Evolutionary conservation across 2,329 filamentous ascomycete genomes (phyloP).

Genomic region (Colletotrichum australisinense): DNA sequence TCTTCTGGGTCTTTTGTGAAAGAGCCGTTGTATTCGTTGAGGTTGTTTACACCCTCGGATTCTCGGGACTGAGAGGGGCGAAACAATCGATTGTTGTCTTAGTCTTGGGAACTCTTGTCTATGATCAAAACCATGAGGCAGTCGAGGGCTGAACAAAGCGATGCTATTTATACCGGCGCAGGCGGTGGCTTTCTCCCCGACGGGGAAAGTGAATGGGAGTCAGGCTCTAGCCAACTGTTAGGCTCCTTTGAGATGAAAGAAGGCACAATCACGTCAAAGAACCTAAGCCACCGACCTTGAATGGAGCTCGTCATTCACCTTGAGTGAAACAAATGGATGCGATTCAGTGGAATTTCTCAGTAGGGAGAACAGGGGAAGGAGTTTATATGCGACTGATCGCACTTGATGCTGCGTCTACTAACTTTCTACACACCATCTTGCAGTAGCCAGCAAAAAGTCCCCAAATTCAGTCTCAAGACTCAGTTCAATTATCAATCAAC

Average conservation of each 20-base stretch:
- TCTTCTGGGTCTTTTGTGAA: background rate
- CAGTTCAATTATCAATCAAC: background rate
- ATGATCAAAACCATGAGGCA: background rate
- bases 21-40: background rate
- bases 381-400: background rate
- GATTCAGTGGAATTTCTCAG: background rate
- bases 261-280: background rate
- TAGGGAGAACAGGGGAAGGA: background rate
- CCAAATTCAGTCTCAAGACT: background rate
- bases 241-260: background rate
- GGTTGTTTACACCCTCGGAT: background rate
- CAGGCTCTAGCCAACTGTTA: too few species aligned
- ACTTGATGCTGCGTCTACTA: background rate
- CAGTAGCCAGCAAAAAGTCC: too few species aligned
- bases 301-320: background rate
- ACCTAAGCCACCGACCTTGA: background rate
- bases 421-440: background rate
- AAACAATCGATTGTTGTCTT: background rate
- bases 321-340: background rate
- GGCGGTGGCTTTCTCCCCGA: background rate
- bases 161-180: background rate
- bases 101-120: background rate
- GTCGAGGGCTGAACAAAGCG: background rate
- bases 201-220: background rate
- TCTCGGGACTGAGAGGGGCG: background rate